Base-by-base conservation (phyloP, 805 yeast species). In the Suhomyces tanzawaensis region DNA sequence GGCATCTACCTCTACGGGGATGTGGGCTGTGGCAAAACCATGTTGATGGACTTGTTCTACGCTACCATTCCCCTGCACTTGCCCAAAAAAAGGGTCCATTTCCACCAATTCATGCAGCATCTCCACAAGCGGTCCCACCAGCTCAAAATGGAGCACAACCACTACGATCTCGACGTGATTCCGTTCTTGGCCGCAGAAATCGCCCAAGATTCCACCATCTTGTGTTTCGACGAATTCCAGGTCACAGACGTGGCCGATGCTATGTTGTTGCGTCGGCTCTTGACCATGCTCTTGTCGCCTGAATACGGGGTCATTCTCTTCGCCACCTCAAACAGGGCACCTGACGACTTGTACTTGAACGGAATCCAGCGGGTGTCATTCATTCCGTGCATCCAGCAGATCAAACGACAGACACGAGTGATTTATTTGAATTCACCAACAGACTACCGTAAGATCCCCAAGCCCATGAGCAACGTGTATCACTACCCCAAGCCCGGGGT, bases 161-260 rank as follows among this genome's bases (percentile, higher is more conserved):
- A 69, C 19, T 42, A 47, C 32, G 89, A 84, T 46, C 64, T 84
- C 37, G 97, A 90, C 52, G 82, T 90, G 2, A 82, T 90, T 35
- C 96, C 96, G 2, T 60, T 79, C 23, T 64, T 89, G 24, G 96
- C 97, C 0, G 80, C 82, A 43, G 95, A 87, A 52, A 77, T 93
- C 39, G 85, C 97, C 1, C 74, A 75, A 45, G 69, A 74, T 34
- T 74, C 93, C 3, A 82, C 91, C 1, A 79, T 93, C 1, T 61
- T 93, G 42, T 93, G 99, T 60, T 87, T 93, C 58, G 99, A 93
- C 64, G 99, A 93, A 64, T 91, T 93, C 57, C 98, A 93, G 63
- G 99, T 93, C 29, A 88, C 96, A 1, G 99, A 93, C 60, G 97
- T 93, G 21, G 99, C 98, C 0, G 99, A 93, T 62, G 99, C 99